Percentiles rank a stretch among this genome's conserved stretches.
Evolutionary conservation across 1,284 basidiomycete species (phyloP).

Genomic region (Cryptococcus amylolentus): DNA sequence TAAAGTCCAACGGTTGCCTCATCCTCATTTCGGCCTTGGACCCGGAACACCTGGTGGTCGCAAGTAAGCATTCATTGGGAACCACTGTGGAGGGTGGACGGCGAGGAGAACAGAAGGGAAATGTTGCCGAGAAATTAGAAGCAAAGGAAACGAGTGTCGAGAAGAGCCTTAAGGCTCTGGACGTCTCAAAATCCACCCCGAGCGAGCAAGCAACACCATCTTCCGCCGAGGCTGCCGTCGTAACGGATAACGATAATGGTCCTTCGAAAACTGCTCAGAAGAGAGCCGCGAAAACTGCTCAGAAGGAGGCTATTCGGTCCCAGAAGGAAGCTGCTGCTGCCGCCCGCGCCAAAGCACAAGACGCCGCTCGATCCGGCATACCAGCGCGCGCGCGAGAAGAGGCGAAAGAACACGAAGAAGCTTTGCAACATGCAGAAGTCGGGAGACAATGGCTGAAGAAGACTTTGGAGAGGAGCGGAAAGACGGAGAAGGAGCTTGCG

Average conservation of each 20-base stretch:
- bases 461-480: conserved; percentile 64
- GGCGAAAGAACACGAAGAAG: conserved; percentile 20
- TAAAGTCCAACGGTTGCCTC: conserved; percentile 98
- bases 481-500: conserved; percentile 72
- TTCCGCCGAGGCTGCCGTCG: conserved; percentile 1
- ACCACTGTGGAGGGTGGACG: conserved; percentile 32
- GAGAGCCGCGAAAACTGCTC: neutral
- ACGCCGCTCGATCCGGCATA: neutral
- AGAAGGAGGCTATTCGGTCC: neutral
- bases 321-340: conserved; percentile 1
- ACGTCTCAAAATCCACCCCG: neutral
- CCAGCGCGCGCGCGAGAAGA: neutral
- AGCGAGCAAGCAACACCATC: neutral
- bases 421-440: conserved; percentile 42
- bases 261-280: conserved; percentile 15
- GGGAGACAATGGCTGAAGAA: conserved; percentile 66
- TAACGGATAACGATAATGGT: conserved; percentile 24
- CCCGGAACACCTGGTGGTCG: conserved; percentile 70
- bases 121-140: neutral
- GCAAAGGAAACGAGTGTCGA: neutral
- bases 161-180: neutral
- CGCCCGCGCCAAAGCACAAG: neutral
- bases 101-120: neutral
- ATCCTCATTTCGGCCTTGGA: conserved; percentile 91
- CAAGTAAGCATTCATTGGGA: conserved; percentile 89